Conservation (phyloP, 768 basidiomycete species). For the Hypsizygus marmoreus region DNA sequence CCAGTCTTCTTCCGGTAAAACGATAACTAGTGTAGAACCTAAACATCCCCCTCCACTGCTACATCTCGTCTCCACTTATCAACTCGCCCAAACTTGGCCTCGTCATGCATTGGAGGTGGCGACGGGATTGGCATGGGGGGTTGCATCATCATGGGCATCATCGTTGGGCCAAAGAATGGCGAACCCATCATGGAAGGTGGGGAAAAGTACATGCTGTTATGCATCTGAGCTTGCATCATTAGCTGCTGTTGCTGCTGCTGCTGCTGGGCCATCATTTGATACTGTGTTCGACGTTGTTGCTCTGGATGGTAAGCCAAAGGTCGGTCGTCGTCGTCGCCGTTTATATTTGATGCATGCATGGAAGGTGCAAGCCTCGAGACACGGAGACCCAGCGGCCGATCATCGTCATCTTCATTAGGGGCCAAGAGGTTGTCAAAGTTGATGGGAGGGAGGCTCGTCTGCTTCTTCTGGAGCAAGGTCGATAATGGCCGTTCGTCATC, state of each 20-base stretch:
- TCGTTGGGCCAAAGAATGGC: slow-evolving; percentile 65
- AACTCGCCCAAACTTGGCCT: slow-evolving; percentile 67
- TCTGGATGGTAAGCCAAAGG: slow-evolving; percentile 77
- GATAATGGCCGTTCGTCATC: slow-evolving; percentile 78
- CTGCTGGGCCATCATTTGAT: slow-evolving; percentile 54
- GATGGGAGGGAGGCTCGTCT: slow-evolving; percentile 44
- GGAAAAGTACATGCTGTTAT: slow-evolving; percentile 74
- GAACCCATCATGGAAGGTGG: slow-evolving; percentile 66
- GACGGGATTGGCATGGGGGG: slow-evolving; percentile 52
- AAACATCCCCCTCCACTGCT: slow-evolving; percentile 61
- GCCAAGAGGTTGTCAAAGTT: slow-evolving; percentile 37
- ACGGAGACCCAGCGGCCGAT: slow-evolving; percentile 71
- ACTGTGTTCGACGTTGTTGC: slow-evolving; percentile 76
- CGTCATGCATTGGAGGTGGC: slow-evolving; percentile 65
- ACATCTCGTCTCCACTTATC: slow-evolving; percentile 84
- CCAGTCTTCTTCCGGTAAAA: too few relatives aligned
- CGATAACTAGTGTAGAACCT: too few relatives aligned
- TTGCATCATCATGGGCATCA: slow-evolving; percentile 48
- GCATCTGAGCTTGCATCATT: slow-evolving; percentile 78
- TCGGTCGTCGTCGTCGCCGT: slow-evolving; percentile 64
- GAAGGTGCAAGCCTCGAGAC: slow-evolving; percentile 50
- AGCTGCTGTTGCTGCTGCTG: slow-evolving; percentile 64
- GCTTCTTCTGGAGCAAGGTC: slow-evolving; percentile 50
- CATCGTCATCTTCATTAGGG: slow-evolving; percentile 60
- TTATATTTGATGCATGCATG: slow-evolving; percentile 21